Base-by-base conservation (phyloP, 1,284 basidiomycete species). In the Macrocystidia cucumis region DNA sequence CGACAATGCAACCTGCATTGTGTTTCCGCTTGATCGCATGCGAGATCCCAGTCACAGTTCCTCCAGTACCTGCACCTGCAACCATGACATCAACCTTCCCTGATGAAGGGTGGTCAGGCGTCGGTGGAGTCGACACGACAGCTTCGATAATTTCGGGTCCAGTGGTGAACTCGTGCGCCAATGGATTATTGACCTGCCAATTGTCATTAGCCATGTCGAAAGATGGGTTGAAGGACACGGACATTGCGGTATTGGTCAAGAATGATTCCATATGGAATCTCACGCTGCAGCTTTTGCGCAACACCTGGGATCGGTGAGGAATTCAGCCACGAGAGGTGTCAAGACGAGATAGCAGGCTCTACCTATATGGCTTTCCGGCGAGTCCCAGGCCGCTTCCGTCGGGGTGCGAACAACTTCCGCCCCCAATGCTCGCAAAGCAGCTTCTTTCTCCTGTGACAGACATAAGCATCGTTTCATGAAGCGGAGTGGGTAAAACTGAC, bases 401-500 rank as follows among this genome's bases (percentile, higher is more conserved):
- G 93, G 93, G 8, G 95, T 98, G 37, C 95, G 82, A 34, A 98
- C 72, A 35, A 98, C 91, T 57, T 93, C 84, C 3, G 95, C 93
- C 7, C 95, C 95, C 2, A 98, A 70, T 0, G 91, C 91, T 38
- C 87, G 79, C 29, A 98, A 69, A 25, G 90, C 78, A 7, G 90
- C 89, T 63, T 95, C 91, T 62, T 98, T 98, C 64, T 98, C 93
- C 76, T 81, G 47, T 29, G 18, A 13, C 36, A 32, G 18, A 14
- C 20, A 29, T 13, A 24, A 24, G 18, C 8, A 37, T 25, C n/a
- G 36, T 32, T 34, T 38, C 20, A 4, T 24, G 13, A 5, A 14
- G 6, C 5, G 4, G 16, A 2, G 30, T 8, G 4, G 37, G n/a
- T n/a, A 13, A 32, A 21, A 57, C 72, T 38, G 40, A 80, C 78